Conservation (phyloP, 2,329 filamentous ascomycete species). For the Ceratocystis diversiconidia region DNA sequence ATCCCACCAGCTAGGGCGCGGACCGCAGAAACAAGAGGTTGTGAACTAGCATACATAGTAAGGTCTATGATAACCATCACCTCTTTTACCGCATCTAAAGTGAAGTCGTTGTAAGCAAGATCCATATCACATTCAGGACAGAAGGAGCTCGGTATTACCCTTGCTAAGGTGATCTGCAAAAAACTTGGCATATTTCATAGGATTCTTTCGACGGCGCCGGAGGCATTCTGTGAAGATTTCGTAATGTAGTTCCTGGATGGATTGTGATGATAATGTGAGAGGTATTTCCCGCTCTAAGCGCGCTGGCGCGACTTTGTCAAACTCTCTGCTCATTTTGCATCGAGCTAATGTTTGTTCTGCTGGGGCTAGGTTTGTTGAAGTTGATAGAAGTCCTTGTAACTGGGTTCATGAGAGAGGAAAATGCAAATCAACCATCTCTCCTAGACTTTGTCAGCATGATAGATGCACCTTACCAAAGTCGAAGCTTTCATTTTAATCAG, state of each 20-base stretch:
- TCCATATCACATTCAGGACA: neutral
- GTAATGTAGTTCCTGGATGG: neutral
- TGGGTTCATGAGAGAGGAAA: too few relatives aligned
- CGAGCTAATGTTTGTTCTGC: neutral
- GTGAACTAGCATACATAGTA: neutral
- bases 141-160: neutral
- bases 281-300: neutral
- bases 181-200: neutral
- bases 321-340: neutral
- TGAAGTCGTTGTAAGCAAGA: neutral
- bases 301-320: neutral
- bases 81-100: neutral
- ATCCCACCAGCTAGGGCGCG: neutral
- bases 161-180: neutral
- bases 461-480: too few relatives aligned
- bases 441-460: too few relatives aligned
- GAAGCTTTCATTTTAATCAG: too few relatives aligned
- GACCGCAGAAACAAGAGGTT: neutral
- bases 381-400: neutral
- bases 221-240: neutral
- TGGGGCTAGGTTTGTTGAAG: neutral
- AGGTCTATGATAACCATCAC: neutral
- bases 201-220: neutral
- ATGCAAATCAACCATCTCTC: too few relatives aligned
- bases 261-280: neutral